phyloP scores from a whole-genome alignment of 140 eudicot species.

The Flaveria floridana region DNA sequence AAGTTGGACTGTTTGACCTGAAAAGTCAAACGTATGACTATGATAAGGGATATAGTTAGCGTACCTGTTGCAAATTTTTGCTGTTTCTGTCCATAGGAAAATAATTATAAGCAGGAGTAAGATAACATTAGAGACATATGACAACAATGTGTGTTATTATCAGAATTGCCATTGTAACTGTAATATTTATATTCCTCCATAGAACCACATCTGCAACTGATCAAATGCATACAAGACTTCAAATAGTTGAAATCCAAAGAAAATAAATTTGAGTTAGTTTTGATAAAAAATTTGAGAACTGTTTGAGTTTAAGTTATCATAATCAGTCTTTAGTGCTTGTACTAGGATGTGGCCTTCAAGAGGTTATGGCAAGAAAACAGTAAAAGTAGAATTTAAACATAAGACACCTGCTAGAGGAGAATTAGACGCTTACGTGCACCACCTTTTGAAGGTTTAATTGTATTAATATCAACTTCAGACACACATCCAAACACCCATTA shows the following conservation, averaged over 20 bases:
- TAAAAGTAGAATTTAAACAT: too few relatives aligned
- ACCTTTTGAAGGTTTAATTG: too few relatives aligned
- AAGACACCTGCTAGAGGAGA: too few relatives aligned
- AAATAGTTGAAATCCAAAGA: not conserved
- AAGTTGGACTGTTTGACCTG: too few relatives aligned
- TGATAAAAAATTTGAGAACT: not conserved
- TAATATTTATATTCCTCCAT: constrained; percentile 67
- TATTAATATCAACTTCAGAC: too few relatives aligned
- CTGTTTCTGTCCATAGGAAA: constrained; percentile 89
- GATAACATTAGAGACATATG: constrained; percentile 73
- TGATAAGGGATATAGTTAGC: not conserved
- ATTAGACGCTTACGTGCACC: too few relatives aligned
- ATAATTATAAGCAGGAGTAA: constrained; percentile 69
- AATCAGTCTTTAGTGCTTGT: too few relatives aligned
- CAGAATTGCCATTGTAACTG: constrained; percentile 53
- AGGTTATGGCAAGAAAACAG: too few relatives aligned
- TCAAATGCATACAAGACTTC: constrained; percentile 10
- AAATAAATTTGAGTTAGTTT: not conserved
- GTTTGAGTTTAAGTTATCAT: too few relatives aligned
- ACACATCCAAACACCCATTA: too few relatives aligned
- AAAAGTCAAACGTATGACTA: not conserved
- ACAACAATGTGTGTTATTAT: constrained; percentile 46
- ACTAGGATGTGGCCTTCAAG: too few relatives aligned
- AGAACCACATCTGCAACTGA: constrained; percentile 92
- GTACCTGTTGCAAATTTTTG: constrained; percentile 79